Base-by-base conservation (phyloP, 192 early-diverging fungal genomes). In the Backusella australiensis region DNA sequence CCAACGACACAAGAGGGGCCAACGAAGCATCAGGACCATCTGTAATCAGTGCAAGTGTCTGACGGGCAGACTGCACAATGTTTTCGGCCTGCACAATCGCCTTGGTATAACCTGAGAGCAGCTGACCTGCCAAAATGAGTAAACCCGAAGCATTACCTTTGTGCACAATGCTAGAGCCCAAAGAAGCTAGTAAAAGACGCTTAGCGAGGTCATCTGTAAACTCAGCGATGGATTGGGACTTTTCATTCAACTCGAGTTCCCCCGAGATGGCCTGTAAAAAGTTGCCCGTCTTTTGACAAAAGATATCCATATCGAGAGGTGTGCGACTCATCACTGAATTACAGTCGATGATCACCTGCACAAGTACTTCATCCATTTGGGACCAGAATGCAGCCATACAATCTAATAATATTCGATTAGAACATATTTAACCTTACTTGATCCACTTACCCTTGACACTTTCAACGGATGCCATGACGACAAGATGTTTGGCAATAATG, bases 401-500 rank as follows among this genome's bases (percentile, higher is more conserved):
- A 44, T 75, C 74, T 32, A 32, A 32, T 32, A 32, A 32, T 32
- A 32, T 32, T 32, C 2, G 32, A 32, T 32, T 32, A 32, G 32
- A 32, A 32, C 32, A 32, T 32, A 32, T 32, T 3, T 32, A 32
- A 32, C 32, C 32, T 32, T 32, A 32, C 2, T 32, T 3, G 1
- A 3, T 32, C 32, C 32, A 0, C 32, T 32, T 23, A 73, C 72
- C 72, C 42, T 75, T 75, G 26, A 49, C 65, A 68, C 74, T 67
- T 21, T 41, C 74, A 46, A 65, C 35, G 46, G 74, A 75, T 29
- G 38, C 65, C 56, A 75, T 36, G 1, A 67, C 38, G 19, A 65
- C 38, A 2, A 75, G 26, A 17, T 75, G 35, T 12, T 75, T 75
- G 17, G 74, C 74, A 34, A 75, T 34, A n/a, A 75, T 75, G 15